Evolutionary conservation across 2,329 filamentous ascomycete genomes (phyloP), one percentile per base, ranked within the genome.

Genomic region (Chaetomiaceae sp.): DNA sequence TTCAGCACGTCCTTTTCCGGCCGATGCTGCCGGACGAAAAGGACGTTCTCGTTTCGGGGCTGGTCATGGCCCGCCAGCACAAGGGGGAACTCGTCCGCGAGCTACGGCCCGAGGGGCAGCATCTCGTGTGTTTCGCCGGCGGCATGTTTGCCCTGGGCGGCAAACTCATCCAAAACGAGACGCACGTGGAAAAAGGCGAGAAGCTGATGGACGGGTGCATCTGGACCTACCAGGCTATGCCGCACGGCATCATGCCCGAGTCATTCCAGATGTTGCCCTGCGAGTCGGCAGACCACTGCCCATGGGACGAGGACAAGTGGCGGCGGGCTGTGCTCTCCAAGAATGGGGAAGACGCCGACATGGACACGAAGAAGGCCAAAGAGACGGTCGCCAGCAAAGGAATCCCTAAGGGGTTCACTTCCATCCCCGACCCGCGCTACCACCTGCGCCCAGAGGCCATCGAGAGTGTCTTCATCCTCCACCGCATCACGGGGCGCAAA

Each of bases 121-220:
- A 90, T 64, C 72, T 89, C 2, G 77, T 79, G 3, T 90, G 86
- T 67, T 90, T 88, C 64, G 73, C 80, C 3, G 86, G 86, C 6
- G 87, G 85, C 9, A 84, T 86, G 73, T 84, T 87, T 41, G 86
- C 75, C 1, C 75, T 90, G 32, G 84, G 80, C 1, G 82, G 85
- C 1, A 80, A 77, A 55, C 71, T 89, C 23, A 80, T 87, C 57
- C 62, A 73, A 41, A 73, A 71, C 0, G 72, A 77, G 4, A 61
- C 57, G 13, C 79, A 86, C 34, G 65, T 86, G 7, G 70, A 75
- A 2, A 71, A 79, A 16, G 84, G 80, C 1, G 72, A 73, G 51
- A 78, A 79, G 60, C 68, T 87, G 2, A 79, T 79, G 1, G 73
- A 80, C 51, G 83, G 82, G 0, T 87, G 84, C 60, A 73, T 85